Evolutionary conservation across 2,329 filamentous ascomycete genomes (phyloP).

Genomic region (Alternaria burnsii): DNA sequence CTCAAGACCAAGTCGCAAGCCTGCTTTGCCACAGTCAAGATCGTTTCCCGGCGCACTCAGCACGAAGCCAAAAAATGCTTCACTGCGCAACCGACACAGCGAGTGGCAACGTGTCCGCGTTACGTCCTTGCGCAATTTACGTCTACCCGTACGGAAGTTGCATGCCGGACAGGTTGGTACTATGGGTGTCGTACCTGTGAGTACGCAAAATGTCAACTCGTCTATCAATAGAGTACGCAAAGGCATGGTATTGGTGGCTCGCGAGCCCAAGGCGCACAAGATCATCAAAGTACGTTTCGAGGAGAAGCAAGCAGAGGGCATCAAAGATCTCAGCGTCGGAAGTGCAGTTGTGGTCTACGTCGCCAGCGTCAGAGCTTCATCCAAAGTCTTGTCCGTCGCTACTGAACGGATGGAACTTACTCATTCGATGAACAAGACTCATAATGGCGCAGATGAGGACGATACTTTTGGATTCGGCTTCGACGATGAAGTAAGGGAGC

Average conservation of each 20-base stretch:
- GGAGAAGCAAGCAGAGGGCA: slow-evolving; percentile 60
- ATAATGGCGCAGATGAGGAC: slow-evolving; percentile 36
- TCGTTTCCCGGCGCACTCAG: slow-evolving; percentile 59
- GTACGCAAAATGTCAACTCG: slow-evolving; percentile 37
- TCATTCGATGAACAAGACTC: slow-evolving; percentile 5
- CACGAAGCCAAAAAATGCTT: slow-evolving; percentile 24
- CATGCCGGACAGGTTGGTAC: slow-evolving; percentile 87
- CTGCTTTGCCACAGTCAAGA: slow-evolving; percentile 52
- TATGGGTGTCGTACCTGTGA: slow-evolving; percentile 72
- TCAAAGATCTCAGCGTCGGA: slow-evolving; percentile 70
- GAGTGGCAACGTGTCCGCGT: slow-evolving; percentile 83
- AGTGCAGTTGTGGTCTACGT: slow-evolving; percentile 83
- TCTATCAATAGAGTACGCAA: slow-evolving; percentile 64
- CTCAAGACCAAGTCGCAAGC: slow-evolving; percentile 30
- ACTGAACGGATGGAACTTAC: slow-evolving; percentile 5
- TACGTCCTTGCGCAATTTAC: slow-evolving; percentile 86
- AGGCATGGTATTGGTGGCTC: slow-evolving; percentile 79
- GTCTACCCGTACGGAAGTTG: slow-evolving; percentile 80
- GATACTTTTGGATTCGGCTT: slow-evolving; percentile 68
- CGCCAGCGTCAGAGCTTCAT: slow-evolving; percentile 84
- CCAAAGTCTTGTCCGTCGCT: slow-evolving; percentile 69
- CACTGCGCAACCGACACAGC: slow-evolving; percentile 34
- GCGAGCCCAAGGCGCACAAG: slow-evolving; percentile 63
- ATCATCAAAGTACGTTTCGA: slow-evolving; percentile 72
- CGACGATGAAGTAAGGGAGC: slow-evolving; percentile 53